Base-by-base conservation (phyloP, 2,329 filamentous ascomycete genomes). In the Rutstroemia sp. region DNA sequence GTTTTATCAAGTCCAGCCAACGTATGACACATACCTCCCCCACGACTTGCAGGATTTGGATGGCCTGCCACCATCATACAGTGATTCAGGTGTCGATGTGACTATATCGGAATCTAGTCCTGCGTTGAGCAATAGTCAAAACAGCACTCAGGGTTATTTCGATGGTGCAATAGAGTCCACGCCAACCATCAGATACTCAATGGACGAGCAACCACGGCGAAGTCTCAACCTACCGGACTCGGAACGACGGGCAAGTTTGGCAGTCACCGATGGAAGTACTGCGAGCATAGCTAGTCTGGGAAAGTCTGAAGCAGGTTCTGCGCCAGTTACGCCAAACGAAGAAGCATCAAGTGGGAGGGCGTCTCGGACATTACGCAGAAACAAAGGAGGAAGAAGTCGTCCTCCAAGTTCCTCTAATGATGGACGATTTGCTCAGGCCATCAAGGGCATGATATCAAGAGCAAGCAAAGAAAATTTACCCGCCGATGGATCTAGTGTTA, bases 1-100 rank as follows among this genome's bases (percentile, higher is more conserved):
- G 0, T 97, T 97, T 71, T 99, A 96, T 67, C 92, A 96, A 70
- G 89, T 97, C 42, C 81, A 95, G 30, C 92, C 92, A 0, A 90
- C 95, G 66, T 82, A 89, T 30, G 88, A 92, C 56, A 68, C 42
- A 47, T 51, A 53, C 9, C 17, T 47, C 4, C 23, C 51, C 30
- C 25, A 55, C 5, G 46, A 48, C 38, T 23, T 34, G 76, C 36
- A 49, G 21, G 78, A 6, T 72, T 72, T 46, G 76, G 73, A 38
- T 5, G 47, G 25, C 19, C 40, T 46, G 14, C 83, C 82, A 3
- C 83, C 83, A 1, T 81, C 82, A 1, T 86, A 86, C 62, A 73
- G 77, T 48, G 78, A 81, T 51, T 65, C 67, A 12, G 61, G 60
- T 9, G 55, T 66, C 49, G 61, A 57, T 21, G 57, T 67, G 25